Evolutionary conservation across 371 early-diverging fungal genomes (phyloP), one percentile per base, ranked within the genome.

Genomic region (Mortierella sp.): DNA sequence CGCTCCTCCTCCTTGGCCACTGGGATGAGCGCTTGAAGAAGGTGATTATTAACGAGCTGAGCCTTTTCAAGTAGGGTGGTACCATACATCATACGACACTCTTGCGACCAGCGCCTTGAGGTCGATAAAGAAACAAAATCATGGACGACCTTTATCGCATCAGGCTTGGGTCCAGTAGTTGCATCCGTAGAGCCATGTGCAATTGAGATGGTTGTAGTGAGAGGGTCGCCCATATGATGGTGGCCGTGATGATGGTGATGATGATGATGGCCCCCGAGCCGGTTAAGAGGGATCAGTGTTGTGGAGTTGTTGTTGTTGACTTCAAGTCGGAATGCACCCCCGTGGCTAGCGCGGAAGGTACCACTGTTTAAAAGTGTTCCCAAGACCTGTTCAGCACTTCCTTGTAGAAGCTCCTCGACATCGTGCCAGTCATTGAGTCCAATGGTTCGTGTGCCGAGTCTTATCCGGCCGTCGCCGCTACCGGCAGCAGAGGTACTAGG

Each of bases 41-140:
- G 58, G 17, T 83, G 78, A 57, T 92, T 88, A 9, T 80, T 67
- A 12, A 92, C 69, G 24, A 88, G 80, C 3, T 82, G 46, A 0
- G 91, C 88, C 63, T 86, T 90, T 9, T 89, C 90, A 10, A 80
- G 64, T 7, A 85, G 79, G 8, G 82, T 57, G 12, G 73, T 59
- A 4, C 95, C 94, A 71, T 88, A 94, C 85, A 94, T 81, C 86
- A 95, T 84, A 10, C 90, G 87, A 16, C 89, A 90, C 78, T 96
- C 96, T 72, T 96, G 94, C 22, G 86, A 82, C 96, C 96, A 96
- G 1, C 98, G 88, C 67, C 95, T 94, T 16, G 82, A 60, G 1
- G 94, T 91, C 5, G 88, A 81, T 83, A 90, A 81, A 8, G 94
- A 92, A 47, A 83, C 85, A 79, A 90, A 92, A 34, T 89, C 87